phyloP scores from a whole-genome alignment of 2,329 filamentous ascomycete genomes.

The Phialemoniopsis sp. region DNA sequence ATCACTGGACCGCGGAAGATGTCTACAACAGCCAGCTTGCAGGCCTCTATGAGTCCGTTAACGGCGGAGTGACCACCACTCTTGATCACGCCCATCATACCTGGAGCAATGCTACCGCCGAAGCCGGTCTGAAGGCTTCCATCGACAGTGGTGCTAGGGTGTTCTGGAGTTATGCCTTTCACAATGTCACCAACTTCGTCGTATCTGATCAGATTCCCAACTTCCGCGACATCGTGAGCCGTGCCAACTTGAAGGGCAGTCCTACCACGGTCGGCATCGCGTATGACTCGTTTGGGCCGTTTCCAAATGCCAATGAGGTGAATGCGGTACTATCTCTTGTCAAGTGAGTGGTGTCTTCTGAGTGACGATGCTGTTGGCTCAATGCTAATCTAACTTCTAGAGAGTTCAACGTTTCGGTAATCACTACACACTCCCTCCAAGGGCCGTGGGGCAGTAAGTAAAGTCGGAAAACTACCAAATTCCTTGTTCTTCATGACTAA shows the following conservation, averaged over 20 bases:
- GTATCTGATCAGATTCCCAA: constrained; percentile 30
- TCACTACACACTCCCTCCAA: constrained; percentile 40
- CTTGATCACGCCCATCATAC: constrained; percentile 50
- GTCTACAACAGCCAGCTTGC: constrained; percentile 41
- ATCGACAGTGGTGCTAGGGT: constrained; percentile 44
- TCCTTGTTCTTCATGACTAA: constrained; percentile 19
- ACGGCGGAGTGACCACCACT: constrained; percentile 47
- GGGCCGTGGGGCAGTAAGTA: constrained; percentile 31
- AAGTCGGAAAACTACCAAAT: constrained; percentile 20
- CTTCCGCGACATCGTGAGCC: constrained; percentile 29
- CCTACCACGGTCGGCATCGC: constrained; percentile 33
- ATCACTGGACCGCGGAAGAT: constrained; percentile 33
- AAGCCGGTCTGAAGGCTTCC: constrained; percentile 39
- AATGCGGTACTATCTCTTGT: constrained; percentile 24
- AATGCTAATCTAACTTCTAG: too few relatives aligned
- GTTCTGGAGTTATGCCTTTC: constrained; percentile 40
- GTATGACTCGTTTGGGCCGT: constrained; percentile 30
- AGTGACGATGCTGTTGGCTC: too few relatives aligned
- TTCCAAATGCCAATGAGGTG: constrained; percentile 18
- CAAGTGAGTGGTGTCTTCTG: constrained; percentile 18
- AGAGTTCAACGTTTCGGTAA: constrained; percentile 33
- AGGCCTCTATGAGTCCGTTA: constrained; percentile 44
- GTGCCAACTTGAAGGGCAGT: constrained; percentile 15
- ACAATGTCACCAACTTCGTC: constrained; percentile 25
- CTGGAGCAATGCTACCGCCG: constrained; percentile 33